Evolutionary conservation across 2,329 filamentous ascomycete species (phyloP), one percentile per base, ranked within the genome.

Genomic region (Monosporascus sp.): DNA sequence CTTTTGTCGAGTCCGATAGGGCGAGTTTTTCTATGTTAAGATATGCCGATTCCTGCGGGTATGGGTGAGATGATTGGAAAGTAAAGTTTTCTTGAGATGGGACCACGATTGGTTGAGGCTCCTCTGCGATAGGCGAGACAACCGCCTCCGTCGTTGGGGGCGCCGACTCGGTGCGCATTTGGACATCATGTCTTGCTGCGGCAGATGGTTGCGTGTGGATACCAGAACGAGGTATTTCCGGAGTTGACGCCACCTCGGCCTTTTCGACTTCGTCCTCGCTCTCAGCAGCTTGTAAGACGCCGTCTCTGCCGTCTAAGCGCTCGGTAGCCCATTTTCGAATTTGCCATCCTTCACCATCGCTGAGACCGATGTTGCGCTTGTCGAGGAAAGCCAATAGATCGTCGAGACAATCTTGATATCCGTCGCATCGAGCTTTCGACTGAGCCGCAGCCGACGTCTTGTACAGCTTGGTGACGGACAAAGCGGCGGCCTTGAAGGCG

Each of bases 401-500:
- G 59, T 97, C 91, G 38, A 99, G 76, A 38, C 92, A 95, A 67
- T 97, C 92, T 69, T 97, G 92, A 64, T 97, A 97, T 26, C 94
- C 94, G 40, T 92, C 87, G 49, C 82, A 75, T 49, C 89, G 85
- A 47, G 91, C 85, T 64, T 86, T 86, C 49, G 86, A 79, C 68
- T 94, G 86, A 48, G 89, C 88, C 35, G 85, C 79, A 14, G 89
- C 87, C 3, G 93, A 93, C 40, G 87, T 92, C 73, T 96, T 97
- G 76, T 97, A 97, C 16, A 99, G 85, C 66, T 95, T 96, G 48
- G 94, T 97, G 52, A 97, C 92, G 6, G 91, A 96, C 37, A 97
- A 79, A 20, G 94, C 94, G 37, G 94, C 94, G 17, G 88, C 85
- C 71, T 91, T 94, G 79, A 99, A 99, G 54, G 90, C 87, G 63